Conservation (phyloP, 2,329 filamentous ascomycete genomes). For the Fusarium sp. region DNA sequence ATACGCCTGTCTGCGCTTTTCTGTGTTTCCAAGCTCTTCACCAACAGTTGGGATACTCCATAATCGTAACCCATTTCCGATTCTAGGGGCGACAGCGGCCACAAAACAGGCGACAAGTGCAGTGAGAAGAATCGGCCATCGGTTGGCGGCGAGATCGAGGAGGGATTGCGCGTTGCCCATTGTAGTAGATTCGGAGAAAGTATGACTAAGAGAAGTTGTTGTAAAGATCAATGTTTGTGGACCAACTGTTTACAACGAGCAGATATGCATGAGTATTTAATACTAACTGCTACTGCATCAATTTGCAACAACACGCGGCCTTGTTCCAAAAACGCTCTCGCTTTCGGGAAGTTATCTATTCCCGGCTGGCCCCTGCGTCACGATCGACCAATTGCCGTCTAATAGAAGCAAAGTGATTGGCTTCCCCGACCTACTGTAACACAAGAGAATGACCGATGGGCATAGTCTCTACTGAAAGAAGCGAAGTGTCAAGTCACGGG, state of each 20-base stretch:
- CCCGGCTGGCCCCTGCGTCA: not conserved
- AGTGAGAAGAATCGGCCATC: slow-evolving; percentile 15
- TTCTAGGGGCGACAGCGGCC: not conserved
- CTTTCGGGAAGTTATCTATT: not conserved
- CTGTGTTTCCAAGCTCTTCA: slow-evolving; percentile 7
- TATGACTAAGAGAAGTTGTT: too few species aligned
- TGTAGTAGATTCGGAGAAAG: too few species aligned
- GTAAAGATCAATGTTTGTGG: too few species aligned
- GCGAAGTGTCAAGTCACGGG: too few species aligned
- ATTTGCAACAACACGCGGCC: too few species aligned
- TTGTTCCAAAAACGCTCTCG: too few species aligned
- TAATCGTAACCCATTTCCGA: not conserved
- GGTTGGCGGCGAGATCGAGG: not conserved
- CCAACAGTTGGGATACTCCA: slow-evolving; percentile 28
- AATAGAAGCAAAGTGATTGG: not conserved
- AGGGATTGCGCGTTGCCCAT: slow-evolving; percentile 22
- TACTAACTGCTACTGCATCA: too few species aligned
- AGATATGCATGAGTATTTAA: too few species aligned
- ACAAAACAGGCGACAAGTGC: not conserved
- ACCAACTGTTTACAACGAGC: too few species aligned
- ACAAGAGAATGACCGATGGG: not conserved
- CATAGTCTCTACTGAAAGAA: not conserved
- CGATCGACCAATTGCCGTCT: not conserved
- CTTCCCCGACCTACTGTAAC: not conserved
- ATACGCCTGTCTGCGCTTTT: slow-evolving; percentile 37